Base-by-base conservation (phyloP, 176 grass and related monocot species). In the Puccinellia tenuiflora region DNA sequence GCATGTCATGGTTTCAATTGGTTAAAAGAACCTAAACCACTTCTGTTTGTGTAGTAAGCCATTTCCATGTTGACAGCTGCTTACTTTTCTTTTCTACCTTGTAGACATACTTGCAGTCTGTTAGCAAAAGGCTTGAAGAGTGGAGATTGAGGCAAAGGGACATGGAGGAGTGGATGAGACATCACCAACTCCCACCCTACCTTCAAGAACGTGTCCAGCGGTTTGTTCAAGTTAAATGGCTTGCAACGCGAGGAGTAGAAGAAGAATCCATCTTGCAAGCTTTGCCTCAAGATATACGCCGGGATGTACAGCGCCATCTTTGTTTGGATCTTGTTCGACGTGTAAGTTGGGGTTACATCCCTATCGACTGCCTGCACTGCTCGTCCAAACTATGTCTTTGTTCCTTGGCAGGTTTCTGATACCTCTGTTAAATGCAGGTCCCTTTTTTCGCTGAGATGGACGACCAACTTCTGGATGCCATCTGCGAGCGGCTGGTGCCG, bases 391-490 rank as follows among this genome's bases (percentile, higher is more conserved):
- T 76, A 22, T 8, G 48, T 83, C 22, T 71, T 14, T 2, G 21
- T 64, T 64, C 40, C 16, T 8, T 64, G 21, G 15, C 14, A 35
- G 2, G 73, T 13, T 65, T 82, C 30, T 83, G 11, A 62, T 62
- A 53, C 56, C 45, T 76, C 42, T 51, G 18, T 24, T 16, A 21
- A 61, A 76, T 91, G 85, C 82, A 97, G 95, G 95, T 98, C 25
- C 95, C 90, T 17, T 98, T 98, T 69, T 98, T 98, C 46, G 89
- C 95, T 17, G 83, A 98, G 81, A 98, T 98, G 95, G 95, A 98
- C 28, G 59, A 90, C 54, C 95, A 95, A 68, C 92, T 98, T 69
- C 76, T 98, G 3, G 92, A 93, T 20, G 95, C 95, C 67, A 98
- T 98, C 26, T 98, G 95, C 4, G 95, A 95, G 71, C 81, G 86